phyloP scores from a whole-genome alignment of 306 rosid genomes.

The Gillenia trifoliata region DNA sequence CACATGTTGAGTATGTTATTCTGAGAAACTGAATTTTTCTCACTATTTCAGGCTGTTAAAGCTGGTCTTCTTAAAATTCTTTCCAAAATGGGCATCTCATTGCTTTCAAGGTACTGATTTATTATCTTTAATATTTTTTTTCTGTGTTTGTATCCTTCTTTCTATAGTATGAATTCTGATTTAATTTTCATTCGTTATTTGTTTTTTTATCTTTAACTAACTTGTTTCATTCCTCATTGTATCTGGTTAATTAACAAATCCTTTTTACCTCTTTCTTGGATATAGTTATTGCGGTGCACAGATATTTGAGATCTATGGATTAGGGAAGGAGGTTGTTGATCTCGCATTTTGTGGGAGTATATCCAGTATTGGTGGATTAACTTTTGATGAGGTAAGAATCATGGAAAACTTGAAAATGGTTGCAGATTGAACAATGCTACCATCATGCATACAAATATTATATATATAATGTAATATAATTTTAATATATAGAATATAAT shows the following conservation, averaged over 20 bases:
- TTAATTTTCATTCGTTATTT: background rate
- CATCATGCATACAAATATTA: background rate
- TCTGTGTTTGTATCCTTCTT: background rate
- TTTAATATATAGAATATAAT: too few species aligned
- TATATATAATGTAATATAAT: background rate
- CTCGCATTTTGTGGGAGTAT: slow-evolving; percentile 86
- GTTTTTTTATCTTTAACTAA: background rate
- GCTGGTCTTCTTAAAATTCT: slow-evolving; percentile 95
- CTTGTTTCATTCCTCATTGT: background rate
- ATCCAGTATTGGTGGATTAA: slow-evolving; percentile 86
- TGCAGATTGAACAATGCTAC: background rate
- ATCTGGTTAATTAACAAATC: slow-evolving; percentile 18
- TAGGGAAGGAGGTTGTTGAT: slow-evolving; percentile 88
- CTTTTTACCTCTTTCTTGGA: slow-evolving; percentile 31
- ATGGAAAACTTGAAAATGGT: background rate
- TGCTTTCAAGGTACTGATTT: slow-evolving; percentile 75
- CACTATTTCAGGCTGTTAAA: slow-evolving; percentile 69
- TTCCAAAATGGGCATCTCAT: slow-evolving; percentile 94
- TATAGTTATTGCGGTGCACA: slow-evolving; percentile 96
- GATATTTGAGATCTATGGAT: slow-evolving; percentile 92
- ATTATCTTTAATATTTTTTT: background rate
- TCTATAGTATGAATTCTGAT: background rate
- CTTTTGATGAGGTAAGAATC: slow-evolving; percentile 90
- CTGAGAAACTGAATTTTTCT: slow-evolving; percentile 18
- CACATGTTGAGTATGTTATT: background rate